These are phyloP conservation scores for Tulasnella sp. DNA, from an alignment of 768 basidiomycete species.

Conservation along the genomic window DNA sequence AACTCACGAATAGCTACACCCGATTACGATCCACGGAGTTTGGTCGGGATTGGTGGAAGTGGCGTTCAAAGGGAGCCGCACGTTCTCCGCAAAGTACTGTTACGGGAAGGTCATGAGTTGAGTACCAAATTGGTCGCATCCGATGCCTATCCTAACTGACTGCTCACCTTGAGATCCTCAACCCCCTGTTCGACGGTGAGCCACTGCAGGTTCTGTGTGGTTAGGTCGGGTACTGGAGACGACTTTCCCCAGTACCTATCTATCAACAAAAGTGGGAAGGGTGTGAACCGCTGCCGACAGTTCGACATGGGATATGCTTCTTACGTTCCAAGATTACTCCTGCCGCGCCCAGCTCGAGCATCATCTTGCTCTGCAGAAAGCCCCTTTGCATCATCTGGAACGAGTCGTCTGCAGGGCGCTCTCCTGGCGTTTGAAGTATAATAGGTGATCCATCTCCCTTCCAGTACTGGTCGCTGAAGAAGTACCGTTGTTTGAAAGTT, in stretches of 20 bases:
- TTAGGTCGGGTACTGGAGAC: background rate
- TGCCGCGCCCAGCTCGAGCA: constrained; percentile 22
- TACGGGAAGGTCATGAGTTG: background rate
- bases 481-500: constrained; percentile 35
- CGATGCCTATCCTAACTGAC: constrained; percentile 13
- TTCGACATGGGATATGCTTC: no score
- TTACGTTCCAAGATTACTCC: constrained; percentile 29
- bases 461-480: constrained; percentile 27
- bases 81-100: constrained; percentile 35
- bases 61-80: constrained; percentile 6
- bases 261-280: background rate
- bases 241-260: constrained; percentile 26
- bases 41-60: background rate
- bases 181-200: constrained; percentile 3
- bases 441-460: constrained; percentile 10
- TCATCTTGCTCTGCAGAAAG: background rate
- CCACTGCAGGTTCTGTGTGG: background rate
- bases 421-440: constrained; percentile 25
- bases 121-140: no score
- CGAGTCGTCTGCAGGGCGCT: constrained; percentile 4
- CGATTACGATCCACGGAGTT: background rate
- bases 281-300: no score
- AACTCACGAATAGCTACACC: constrained; percentile 24
- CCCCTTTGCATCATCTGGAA: background rate
- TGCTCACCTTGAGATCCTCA: constrained; percentile 14